Evolutionary conservation across 169 alveolate genomes (phyloP).

Genomic region (Plasmodium vivax): DNA sequence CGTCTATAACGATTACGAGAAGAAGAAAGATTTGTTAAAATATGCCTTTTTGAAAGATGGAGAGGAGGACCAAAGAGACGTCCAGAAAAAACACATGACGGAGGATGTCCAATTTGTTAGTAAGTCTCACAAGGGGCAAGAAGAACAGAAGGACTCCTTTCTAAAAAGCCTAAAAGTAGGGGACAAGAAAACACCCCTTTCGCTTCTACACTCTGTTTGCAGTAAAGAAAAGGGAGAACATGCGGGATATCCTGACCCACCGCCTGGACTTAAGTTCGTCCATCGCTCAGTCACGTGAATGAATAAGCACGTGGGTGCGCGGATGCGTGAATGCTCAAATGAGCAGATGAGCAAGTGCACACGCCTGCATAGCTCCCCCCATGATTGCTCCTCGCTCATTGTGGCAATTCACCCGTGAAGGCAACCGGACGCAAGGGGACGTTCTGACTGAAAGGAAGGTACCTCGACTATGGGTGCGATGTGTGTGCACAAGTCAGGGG

Average conservation of each 20-base stretch:
- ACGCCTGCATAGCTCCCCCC: neutral
- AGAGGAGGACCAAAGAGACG: constrained; percentile 15
- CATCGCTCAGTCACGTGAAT: neutral
- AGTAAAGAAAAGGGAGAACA: constrained; percentile 56
- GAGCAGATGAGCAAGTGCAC: neutral
- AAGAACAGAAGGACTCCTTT: neutral
- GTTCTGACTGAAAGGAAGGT: constrained; percentile 58
- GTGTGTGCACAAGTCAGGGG: neutral
- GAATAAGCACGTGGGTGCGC: neutral
- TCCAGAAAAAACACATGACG: constrained; percentile 5
- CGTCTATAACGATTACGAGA: constrained; percentile 49
- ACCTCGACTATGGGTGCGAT: neutral
- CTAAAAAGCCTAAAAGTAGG: neutral
- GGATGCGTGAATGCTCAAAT: neutral
- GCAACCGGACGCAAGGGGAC: constrained; percentile 54
- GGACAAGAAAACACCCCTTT: neutral
- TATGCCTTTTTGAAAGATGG: constrained; percentile 25
- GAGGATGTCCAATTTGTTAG: constrained; percentile 59
- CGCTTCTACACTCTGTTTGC: neutral
- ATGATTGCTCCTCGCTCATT: neutral
- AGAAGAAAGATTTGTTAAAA: constrained; percentile 59
- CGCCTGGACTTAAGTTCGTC: constrained; percentile 36
- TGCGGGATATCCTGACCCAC: constrained; percentile 56
- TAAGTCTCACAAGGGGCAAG: neutral
- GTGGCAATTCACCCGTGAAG: neutral